A percentile compares a stretch with the other conserved stretches of the same genome.
Conservation (phyloP, 2,329 filamentous ascomycete genomes). For the Monosporascus sp. region DNA sequence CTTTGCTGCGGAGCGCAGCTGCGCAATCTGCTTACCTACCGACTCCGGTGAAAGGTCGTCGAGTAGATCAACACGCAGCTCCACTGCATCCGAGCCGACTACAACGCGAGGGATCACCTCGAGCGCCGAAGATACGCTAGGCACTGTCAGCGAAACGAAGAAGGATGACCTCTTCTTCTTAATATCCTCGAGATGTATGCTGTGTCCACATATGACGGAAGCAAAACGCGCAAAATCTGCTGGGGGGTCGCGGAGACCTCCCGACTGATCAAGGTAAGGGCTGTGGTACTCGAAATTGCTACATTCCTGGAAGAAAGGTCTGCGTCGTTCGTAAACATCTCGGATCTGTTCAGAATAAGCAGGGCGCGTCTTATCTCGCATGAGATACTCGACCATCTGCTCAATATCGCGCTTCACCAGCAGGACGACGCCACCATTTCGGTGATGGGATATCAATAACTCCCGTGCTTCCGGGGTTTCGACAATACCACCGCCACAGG, state of each 20-base stretch:
- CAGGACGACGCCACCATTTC: constrained; percentile 75
- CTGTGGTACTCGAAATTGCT: constrained; percentile 94
- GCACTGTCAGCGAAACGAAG: constrained; percentile 86
- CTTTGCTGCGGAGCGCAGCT: constrained; percentile 65
- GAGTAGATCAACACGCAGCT: constrained; percentile 87
- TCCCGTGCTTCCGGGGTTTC: constrained; percentile 77
- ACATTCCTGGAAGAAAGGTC: constrained; percentile 85
- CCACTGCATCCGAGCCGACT: constrained; percentile 86
- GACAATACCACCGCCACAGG: constrained; percentile 89
- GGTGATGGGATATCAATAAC: constrained; percentile 67
- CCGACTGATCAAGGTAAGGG: constrained; percentile 49
- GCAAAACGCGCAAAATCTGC: constrained; percentile 72
- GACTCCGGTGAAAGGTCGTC: constrained; percentile 71
- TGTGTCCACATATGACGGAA: constrained; percentile 59
- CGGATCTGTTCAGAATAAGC: constrained; percentile 92
- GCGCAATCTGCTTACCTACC: constrained; percentile 73
- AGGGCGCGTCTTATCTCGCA: constrained; percentile 82
- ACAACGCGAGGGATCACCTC: constrained; percentile 65
- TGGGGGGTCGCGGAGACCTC: constrained; percentile 39
- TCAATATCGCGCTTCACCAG: constrained; percentile 84
- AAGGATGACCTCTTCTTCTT: constrained; percentile 72
- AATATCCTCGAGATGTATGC: constrained; percentile 47
- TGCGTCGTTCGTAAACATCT: constrained; percentile 81
- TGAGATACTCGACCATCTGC: constrained; percentile 81
- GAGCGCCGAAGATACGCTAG: constrained; percentile 60